These are phyloP conservation scores for Gossypium turneri DNA, from an alignment of 345 rosid species.

Conservation along the genomic window DNA sequence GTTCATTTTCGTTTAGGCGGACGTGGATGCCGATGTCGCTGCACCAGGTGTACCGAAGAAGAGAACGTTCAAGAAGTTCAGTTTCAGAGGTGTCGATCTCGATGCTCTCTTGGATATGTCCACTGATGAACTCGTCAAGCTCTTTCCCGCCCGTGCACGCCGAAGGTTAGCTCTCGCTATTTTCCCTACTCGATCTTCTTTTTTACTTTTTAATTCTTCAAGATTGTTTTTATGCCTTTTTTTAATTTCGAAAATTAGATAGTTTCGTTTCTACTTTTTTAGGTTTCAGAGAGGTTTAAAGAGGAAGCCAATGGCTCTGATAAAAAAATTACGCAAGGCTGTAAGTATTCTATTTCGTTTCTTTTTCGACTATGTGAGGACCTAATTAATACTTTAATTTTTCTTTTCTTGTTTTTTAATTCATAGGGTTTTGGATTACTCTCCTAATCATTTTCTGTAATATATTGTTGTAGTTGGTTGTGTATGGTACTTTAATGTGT, in stretches of 20 bases:
- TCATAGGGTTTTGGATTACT: background rate
- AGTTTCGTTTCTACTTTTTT: background rate
- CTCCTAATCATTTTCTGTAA: background rate
- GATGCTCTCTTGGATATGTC: conserved; percentile 71
- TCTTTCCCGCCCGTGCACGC: conserved; percentile 45
- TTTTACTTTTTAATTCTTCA: too few relatives aligned
- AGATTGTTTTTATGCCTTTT: too few relatives aligned
- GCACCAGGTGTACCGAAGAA: conserved; percentile 47
- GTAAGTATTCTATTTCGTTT: conserved; percentile 15
- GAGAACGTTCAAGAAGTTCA: conserved; percentile 78
- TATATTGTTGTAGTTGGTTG: background rate
- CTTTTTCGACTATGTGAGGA: background rate
- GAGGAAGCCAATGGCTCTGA: conserved; percentile 64
- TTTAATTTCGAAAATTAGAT: background rate
- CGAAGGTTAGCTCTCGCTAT: conserved; percentile 39
- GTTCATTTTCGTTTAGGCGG: conserved; percentile 27
- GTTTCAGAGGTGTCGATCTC: conserved; percentile 71
- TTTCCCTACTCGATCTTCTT: background rate
- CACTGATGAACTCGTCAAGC: conserved; percentile 68
- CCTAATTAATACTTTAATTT: background rate
- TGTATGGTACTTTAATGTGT: background rate
- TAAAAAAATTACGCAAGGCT: conserved; percentile 62
- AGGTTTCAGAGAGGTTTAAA: conserved; percentile 72
- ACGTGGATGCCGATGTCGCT: conserved; percentile 42
- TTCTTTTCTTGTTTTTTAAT: background rate